Percentiles rank a stretch among this genome's conserved stretches.
Conservation (phyloP, 441 rosid genomes). For the Gossypium aridum region DNA sequence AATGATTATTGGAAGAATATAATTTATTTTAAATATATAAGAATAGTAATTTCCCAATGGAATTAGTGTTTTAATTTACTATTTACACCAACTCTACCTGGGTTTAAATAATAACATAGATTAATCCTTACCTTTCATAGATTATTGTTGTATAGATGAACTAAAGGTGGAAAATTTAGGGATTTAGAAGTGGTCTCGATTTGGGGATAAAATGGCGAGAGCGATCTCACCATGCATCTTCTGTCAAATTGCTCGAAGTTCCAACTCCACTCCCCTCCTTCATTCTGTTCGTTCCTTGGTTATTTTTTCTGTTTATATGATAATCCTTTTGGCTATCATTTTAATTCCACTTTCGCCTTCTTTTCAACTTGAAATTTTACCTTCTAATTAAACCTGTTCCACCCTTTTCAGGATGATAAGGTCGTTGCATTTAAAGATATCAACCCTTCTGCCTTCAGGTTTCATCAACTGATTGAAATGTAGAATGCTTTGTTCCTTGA, state of each 20-base stretch:
- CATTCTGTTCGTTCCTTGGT: conserved; percentile 41
- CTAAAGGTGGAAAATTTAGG: background rate
- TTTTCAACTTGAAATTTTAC: background rate
- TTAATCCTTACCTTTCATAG: too few species aligned
- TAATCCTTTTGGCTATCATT: conserved; percentile 13
- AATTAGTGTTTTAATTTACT: too few species aligned
- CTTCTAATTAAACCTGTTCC: conserved; percentile 10
- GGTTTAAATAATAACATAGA: too few species aligned
- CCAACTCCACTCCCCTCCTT: conserved; percentile 51
- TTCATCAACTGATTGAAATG: background rate
- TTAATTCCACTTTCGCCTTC: background rate
- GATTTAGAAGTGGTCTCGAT: background rate
- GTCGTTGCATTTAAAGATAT: conserved; percentile 84
- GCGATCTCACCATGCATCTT: conserved; percentile 45
- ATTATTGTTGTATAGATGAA: too few species aligned
- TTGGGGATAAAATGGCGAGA: conserved; percentile 47
- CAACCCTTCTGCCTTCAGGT: conserved; percentile 88
- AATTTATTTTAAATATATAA: too few species aligned
- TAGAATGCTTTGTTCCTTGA: background rate
- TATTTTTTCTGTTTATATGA: background rate
- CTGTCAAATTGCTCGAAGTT: conserved; percentile 57
- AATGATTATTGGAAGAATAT: too few species aligned
- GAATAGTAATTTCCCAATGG: too few species aligned
- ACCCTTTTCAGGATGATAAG: conserved; percentile 56
- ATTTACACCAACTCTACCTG: too few species aligned